Conservation (phyloP, 2,329 filamentous ascomycete species). For the Chrysoporthe cubensis region DNA sequence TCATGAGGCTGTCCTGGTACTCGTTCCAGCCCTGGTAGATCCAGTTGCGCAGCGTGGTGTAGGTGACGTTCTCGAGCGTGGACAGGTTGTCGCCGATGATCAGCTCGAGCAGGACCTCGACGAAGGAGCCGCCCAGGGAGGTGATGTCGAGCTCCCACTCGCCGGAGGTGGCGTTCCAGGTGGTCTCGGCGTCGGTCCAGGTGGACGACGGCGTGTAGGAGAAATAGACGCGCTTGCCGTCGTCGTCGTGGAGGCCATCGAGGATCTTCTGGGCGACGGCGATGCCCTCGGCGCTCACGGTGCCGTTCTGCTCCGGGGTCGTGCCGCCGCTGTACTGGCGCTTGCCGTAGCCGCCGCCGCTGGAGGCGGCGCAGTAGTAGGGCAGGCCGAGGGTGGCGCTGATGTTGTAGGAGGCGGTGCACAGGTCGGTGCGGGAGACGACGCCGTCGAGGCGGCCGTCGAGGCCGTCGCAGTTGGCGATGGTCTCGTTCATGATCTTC, state of each 20-base stretch:
- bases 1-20: slow-evolving; percentile 49
- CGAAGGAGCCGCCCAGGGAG: slow-evolving; percentile 19
- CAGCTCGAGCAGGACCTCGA: slow-evolving; percentile 19
- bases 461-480: slow-evolving; percentile 20
- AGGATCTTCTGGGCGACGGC: slow-evolving; percentile 38
- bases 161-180: slow-evolving; percentile 36
- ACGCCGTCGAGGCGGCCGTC: slow-evolving; percentile 27
- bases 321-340: slow-evolving; percentile 22
- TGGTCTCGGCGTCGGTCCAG: slow-evolving; percentile 39
- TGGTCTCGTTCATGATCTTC: slow-evolving; percentile 24
- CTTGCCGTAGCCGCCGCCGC: not conserved
- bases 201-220: slow-evolving; percentile 37
- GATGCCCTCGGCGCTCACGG: slow-evolving; percentile 24
- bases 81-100: slow-evolving; percentile 38
- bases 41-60: slow-evolving; percentile 54
- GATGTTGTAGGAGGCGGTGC: slow-evolving; percentile 49
- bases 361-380: slow-evolving; percentile 33
- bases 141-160: slow-evolving; percentile 31
- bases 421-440: slow-evolving; percentile 34
- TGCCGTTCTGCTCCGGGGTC: slow-evolving; percentile 22
- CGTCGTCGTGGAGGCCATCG: slow-evolving; percentile 41
- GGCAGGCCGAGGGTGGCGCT: slow-evolving; percentile 48
- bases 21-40: slow-evolving; percentile 52
- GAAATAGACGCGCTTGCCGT: slow-evolving; percentile 42
- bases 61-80: slow-evolving; percentile 50